These are phyloP conservation scores for Candida broadrunensis DNA, from an alignment of 805 yeast species.

Conservation along the genomic window DNA sequence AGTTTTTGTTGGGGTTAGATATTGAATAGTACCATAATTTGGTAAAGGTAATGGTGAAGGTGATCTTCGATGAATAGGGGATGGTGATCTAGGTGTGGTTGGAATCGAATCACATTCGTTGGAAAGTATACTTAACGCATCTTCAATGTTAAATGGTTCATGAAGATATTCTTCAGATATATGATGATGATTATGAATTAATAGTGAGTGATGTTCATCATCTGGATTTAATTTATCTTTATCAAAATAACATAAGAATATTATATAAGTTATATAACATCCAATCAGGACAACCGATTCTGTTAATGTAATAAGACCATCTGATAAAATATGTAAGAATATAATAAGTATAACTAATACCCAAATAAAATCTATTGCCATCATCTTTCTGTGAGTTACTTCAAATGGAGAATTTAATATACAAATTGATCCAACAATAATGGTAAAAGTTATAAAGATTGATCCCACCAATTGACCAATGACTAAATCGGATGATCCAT, in stretches of 20 bases:
- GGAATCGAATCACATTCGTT: conserved; percentile 2
- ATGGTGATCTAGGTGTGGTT: neutral
- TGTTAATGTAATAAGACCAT: conserved; percentile 27
- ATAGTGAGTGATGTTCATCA: conserved; percentile 5
- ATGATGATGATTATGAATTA: conserved; percentile 2
- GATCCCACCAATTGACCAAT: conserved; percentile 39
- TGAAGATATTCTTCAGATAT: too few relatives aligned
- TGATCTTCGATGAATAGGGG: neutral
- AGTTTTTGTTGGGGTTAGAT: neutral
- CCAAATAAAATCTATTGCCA: conserved; percentile 27
- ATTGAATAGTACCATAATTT: too few relatives aligned
- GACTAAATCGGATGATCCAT: conserved; percentile 28
- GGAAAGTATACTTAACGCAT: conserved; percentile 17
- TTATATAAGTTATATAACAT: conserved; percentile 21
- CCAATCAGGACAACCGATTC: conserved; percentile 27
- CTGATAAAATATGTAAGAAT: conserved; percentile 27
- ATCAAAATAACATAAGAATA: conserved; percentile 17
- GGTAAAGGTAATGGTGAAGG: neutral
- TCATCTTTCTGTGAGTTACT: conserved; percentile 13
- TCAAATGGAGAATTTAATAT: conserved; percentile 18
- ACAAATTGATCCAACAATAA: conserved; percentile 33
- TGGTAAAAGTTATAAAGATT: conserved; percentile 26
- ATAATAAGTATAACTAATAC: conserved; percentile 22
- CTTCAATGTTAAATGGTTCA: conserved; percentile 18
- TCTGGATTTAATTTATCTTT: conserved; percentile 10